These are phyloP conservation scores for Teratosphaeria gauchensis DNA, from an alignment of 2,329 filamentous ascomycete genomes.

Conservation along the genomic window DNA sequence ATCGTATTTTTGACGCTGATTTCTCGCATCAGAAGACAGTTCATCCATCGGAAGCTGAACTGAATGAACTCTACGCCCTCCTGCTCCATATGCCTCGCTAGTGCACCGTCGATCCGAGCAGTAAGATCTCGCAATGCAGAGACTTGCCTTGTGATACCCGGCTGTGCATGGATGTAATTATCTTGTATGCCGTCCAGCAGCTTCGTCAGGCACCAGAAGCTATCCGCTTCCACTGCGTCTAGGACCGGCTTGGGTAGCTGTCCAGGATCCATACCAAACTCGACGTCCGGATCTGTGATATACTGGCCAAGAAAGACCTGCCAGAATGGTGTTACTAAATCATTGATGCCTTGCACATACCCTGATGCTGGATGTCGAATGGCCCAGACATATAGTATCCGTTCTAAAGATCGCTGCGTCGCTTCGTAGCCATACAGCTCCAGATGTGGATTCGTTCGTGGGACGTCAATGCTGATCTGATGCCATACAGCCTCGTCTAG, in stretches of 20 bases:
- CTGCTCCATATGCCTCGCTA: slow-evolving; percentile 80
- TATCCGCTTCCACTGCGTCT: slow-evolving; percentile 94
- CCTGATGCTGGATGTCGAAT: slow-evolving; percentile 94
- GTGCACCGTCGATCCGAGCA: slow-evolving; percentile 69
- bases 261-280: slow-evolving; percentile 91
- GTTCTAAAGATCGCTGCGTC: slow-evolving; percentile 85
- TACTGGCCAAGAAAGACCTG: slow-evolving; percentile 93
- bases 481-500: slow-evolving; percentile 98
- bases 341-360: slow-evolving; percentile 98
- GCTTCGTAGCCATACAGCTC: slow-evolving; percentile 93
- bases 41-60: slow-evolving; percentile 99
- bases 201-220: slow-evolving; percentile 97
- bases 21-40: slow-evolving; percentile 95
- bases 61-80: slow-evolving; percentile 98
- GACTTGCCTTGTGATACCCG: slow-evolving; percentile 91
- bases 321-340: slow-evolving; percentile 95
- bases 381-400: slow-evolving; percentile 95
- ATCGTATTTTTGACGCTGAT: slow-evolving; percentile 95
- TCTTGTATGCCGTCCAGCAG: slow-evolving; percentile 97
- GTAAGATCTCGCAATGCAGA: slow-evolving; percentile 81
- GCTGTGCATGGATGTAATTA: slow-evolving; percentile 96
- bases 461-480: slow-evolving; percentile 97
- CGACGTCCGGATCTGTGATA: slow-evolving; percentile 86
- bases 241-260: slow-evolving; percentile 83
- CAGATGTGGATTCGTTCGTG: slow-evolving; percentile 90